Percentiles rank a stretch among this genome's conserved stretches.
Evolutionary conservation across 2,329 filamentous ascomycete genomes (phyloP).

Genomic region (Thermoascus crustaceus): DNA sequence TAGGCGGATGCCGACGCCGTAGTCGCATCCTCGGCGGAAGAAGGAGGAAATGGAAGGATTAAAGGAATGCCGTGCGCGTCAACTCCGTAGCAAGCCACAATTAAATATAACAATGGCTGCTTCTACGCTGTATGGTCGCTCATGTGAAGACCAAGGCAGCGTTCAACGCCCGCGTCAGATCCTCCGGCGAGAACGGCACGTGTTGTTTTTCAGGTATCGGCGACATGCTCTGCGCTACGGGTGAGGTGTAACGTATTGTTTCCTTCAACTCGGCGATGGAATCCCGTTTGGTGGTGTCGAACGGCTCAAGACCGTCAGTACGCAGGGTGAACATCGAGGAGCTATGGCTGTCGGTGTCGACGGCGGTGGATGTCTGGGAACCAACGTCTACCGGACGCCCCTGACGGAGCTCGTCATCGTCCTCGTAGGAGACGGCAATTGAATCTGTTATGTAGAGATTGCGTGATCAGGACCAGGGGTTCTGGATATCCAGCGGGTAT

Average conservation of each 20-base stretch:
- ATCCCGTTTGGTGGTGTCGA: constrained; percentile 14
- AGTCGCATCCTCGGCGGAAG: no score
- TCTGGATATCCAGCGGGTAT: neutral
- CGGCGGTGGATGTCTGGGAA: constrained; percentile 29
- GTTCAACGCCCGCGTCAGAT: constrained; percentile 30
- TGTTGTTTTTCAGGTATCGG: constrained; percentile 17
- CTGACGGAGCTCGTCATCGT: constrained; percentile 16
- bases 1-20: no score
- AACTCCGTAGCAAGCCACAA: neutral
- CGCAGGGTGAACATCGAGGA: constrained; percentile 29
- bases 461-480: neutral
- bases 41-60: no score
- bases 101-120: neutral
- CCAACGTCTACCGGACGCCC: constrained; percentile 20
- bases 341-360: constrained; percentile 27
- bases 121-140: neutral
- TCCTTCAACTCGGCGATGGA: constrained; percentile 25
- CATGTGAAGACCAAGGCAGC: constrained; percentile 26
- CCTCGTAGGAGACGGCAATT: constrained; percentile 15
- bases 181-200: constrained; percentile 27
- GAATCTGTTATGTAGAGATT: constrained; percentile 10
- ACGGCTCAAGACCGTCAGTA: constrained; percentile 17
- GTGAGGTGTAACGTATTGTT: constrained; percentile 24
- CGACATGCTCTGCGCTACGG: constrained; percentile 20
- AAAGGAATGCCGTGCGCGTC: constrained; percentile 2